Evolutionary conservation across 345 rosid species (phyloP).

Genomic region (Rhizophora apiculata): DNA sequence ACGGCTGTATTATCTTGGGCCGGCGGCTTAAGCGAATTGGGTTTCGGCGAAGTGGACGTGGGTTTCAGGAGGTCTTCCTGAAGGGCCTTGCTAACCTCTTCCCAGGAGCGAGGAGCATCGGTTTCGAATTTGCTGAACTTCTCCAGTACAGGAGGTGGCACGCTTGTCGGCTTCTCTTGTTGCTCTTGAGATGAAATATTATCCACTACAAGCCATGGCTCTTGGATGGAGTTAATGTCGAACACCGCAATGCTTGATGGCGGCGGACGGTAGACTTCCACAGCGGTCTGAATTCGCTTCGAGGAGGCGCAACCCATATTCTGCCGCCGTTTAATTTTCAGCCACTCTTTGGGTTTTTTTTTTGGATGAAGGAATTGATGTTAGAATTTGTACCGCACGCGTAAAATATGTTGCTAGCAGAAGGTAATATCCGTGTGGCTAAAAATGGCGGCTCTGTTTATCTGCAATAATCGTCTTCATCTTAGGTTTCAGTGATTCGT

Average conservation of each 20-base stretch:
- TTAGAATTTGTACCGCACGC: background rate
- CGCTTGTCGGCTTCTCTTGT: constrained; percentile 34
- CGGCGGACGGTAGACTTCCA: constrained; percentile 67
- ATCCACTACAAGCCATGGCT: constrained; percentile 65
- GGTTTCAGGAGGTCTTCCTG: constrained; percentile 54
- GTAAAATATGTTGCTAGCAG: too few relatives aligned
- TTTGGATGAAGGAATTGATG: background rate
- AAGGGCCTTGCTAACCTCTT: constrained; percentile 80
- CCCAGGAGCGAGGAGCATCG: constrained; percentile 85
- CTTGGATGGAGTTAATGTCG: constrained; percentile 70
- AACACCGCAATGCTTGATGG: constrained; percentile 79
- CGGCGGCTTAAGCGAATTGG: background rate
- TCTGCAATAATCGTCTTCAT: background rate
- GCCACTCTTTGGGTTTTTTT: background rate
- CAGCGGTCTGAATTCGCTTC: constrained; percentile 50
- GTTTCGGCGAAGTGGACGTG: background rate
- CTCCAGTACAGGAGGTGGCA: constrained; percentile 47
- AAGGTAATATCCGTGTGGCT: background rate
- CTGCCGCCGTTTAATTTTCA: background rate
- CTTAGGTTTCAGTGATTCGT: background rate
- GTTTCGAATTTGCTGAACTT: constrained; percentile 51
- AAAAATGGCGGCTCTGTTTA: background rate
- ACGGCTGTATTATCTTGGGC: background rate
- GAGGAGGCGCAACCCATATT: constrained; percentile 81
- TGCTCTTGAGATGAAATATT: constrained; percentile 20